Evolutionary conservation across 148 eudicot species (phyloP).

Genomic region (Oxyria digyna): DNA sequence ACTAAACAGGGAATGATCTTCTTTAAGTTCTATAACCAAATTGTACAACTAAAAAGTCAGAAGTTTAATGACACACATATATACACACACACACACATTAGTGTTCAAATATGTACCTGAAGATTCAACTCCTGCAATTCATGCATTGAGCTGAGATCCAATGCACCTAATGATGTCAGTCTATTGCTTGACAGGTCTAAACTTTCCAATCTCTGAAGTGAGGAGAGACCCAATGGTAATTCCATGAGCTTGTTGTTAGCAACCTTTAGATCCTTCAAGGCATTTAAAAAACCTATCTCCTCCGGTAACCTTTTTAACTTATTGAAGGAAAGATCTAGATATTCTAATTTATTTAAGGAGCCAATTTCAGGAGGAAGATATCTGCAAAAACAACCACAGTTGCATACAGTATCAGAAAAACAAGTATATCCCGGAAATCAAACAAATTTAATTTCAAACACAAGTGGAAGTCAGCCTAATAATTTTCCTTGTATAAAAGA

Average conservation of each 20-base stretch:
- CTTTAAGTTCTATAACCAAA: not conserved
- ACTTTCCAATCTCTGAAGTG: slow-evolving; percentile 51
- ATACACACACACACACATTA: not conserved
- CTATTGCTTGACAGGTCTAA: slow-evolving; percentile 85
- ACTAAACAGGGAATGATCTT: too few relatives aligned
- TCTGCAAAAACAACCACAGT: slow-evolving; percentile 36
- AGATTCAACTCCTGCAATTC: slow-evolving; percentile 64
- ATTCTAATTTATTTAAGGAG: slow-evolving; percentile 57
- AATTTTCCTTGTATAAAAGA: not conserved
- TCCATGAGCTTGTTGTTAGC: slow-evolving; percentile 71
- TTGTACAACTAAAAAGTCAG: not conserved
- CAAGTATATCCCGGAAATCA: not conserved
- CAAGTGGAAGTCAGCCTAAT: not conserved
- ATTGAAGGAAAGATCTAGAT: slow-evolving; percentile 80
- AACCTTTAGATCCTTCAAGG: slow-evolving; percentile 57
- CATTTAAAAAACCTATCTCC: slow-evolving; percentile 55
- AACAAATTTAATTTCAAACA: not conserved
- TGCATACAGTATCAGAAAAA: not conserved
- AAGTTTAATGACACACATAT: not conserved
- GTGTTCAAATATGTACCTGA: slow-evolving; percentile 39
- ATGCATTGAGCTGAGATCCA: slow-evolving; percentile 62
- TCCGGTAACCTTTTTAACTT: slow-evolving; percentile 71
- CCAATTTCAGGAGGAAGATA: slow-evolving; percentile 93
- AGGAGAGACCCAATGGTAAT: slow-evolving; percentile 56
- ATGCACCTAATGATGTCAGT: slow-evolving; percentile 50